Conservation (phyloP, 805 yeast species). For the Lipomyces yamanashiensis region DNA sequence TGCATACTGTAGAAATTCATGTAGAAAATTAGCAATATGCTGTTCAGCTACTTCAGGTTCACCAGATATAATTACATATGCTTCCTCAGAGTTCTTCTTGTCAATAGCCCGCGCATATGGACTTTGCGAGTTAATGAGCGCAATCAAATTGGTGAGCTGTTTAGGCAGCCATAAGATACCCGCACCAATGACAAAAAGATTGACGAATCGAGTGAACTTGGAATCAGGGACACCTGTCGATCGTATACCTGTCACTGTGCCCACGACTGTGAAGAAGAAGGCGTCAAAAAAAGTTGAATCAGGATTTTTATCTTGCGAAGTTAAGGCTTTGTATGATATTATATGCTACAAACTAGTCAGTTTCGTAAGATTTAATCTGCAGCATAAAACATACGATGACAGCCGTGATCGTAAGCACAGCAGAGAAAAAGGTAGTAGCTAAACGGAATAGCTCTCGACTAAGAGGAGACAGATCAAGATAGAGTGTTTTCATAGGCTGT, state of each 20-base stretch:
- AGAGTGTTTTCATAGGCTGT: slow-evolving; percentile 18
- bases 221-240: slow-evolving; percentile 23
- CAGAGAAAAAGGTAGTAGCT: slow-evolving; percentile 9
- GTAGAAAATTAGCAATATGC: slow-evolving; percentile 19
- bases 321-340: slow-evolving; percentile 14
- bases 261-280: slow-evolving; percentile 27
- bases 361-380: neutral
- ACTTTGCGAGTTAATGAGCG: slow-evolving; percentile 24
- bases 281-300: slow-evolving; percentile 23
- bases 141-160: slow-evolving; percentile 13
- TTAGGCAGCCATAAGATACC: slow-evolving; percentile 26
- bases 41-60: slow-evolving; percentile 21
- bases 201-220: slow-evolving; percentile 16
- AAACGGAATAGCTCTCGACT: slow-evolving; percentile 7
- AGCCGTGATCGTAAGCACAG: slow-evolving; percentile 20
- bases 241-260: slow-evolving; percentile 21
- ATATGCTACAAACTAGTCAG: slow-evolving; percentile 11
- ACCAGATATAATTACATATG: slow-evolving; percentile 14
- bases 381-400: slow-evolving; percentile 11
- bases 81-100: neutral
- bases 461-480: slow-evolving; percentile 4
- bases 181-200: slow-evolving; percentile 18
- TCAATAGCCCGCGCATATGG: slow-evolving; percentile 16
- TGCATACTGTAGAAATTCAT: slow-evolving; percentile 21
- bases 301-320: slow-evolving; percentile 7